Evolutionary conservation across 2,329 filamentous ascomycete genomes (phyloP), one percentile per base, ranked within the genome.

Genomic region (Fusarium clavum): DNA sequence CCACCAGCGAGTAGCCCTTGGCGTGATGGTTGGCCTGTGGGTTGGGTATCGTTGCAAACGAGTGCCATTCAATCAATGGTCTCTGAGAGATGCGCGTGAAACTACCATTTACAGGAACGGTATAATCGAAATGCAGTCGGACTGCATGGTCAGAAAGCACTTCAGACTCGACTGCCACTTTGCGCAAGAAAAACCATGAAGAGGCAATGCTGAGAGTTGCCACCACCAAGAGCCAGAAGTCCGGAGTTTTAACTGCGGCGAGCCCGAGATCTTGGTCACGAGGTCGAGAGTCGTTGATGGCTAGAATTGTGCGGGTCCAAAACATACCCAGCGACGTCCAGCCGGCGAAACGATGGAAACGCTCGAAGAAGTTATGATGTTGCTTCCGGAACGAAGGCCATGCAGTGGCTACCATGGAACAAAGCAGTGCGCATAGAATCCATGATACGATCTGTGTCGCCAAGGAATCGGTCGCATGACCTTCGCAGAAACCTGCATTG

Each of bases 181-280:
- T 89, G 58, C 92, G 88, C 29, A 96, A 87, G 61, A 88, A 86
- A 5, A 91, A 77, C 92, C 93, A 97, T 2, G 93, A 92, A 54
- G 91, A 88, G 47, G 91, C 82, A 67, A 94, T 85, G 70, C 90
- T 86, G 43, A 84, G 73, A 2, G 92, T 93, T 47, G 90, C 89
- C 47, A 87, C 76, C 27, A 87, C 72, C 20, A 95, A 83, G 73
- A 92, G 87, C 90, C 92, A 96, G 79, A 95, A 82, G 11, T 81
- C 77, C 7, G 84, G 82, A 20, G 76, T 82, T 16, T 74, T 75
- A 24, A 80, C 75, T 4, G 83, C 73, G 4, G 80, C 78, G 10
- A 67, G 61, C 20, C 82, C 82, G 18, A 84, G 76, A 11, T 77
- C 70, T 22, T 71, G 56, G 6, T 61, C 77, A 16, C 73, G 71